These are phyloP conservation scores for Globisporangium takayamanum DNA, from an alignment of 352 stramenopile genomes.

Conservation along the genomic window DNA sequence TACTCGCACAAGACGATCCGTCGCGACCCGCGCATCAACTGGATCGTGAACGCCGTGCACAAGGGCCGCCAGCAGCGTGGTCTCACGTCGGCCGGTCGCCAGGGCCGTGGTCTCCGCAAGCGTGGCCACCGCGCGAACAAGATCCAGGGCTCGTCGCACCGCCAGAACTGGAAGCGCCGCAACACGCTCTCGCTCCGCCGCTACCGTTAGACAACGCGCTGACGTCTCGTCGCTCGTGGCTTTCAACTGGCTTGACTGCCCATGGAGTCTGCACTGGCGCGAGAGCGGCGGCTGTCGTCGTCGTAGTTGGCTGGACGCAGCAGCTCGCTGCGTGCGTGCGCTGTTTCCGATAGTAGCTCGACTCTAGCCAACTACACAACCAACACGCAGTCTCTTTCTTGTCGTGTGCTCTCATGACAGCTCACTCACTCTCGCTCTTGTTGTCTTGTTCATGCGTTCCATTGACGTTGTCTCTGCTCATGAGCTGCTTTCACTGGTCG, in stretches of 20 bases:
- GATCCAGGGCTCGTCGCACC: conserved; percentile 96
- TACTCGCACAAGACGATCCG: conserved; percentile 97
- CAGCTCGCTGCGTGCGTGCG: background rate
- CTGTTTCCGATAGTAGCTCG: background rate
- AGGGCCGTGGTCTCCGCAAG: conserved; percentile 96
- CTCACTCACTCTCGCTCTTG: background rate
- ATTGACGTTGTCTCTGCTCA: background rate
- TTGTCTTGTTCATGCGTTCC: background rate
- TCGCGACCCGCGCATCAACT: conserved; percentile 99
- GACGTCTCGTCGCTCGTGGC: conserved; percentile 8
- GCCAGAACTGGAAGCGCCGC: conserved; percentile 97
- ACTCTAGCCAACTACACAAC: background rate
- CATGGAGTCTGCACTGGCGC: background rate
- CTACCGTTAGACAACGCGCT: conserved; percentile 88
- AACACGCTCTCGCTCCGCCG: conserved; percentile 98
- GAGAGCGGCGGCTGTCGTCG: conserved; percentile 1
- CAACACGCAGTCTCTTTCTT: conserved; percentile 8
- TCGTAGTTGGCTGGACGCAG: background rate
- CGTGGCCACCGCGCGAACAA: conserved; percentile 98
- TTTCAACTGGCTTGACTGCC: conserved; percentile 12
- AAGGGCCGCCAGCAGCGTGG: conserved; percentile 99
- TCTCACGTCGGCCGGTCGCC: conserved; percentile 96
- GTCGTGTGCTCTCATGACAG: conserved; percentile 13
- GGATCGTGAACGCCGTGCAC: conserved; percentile 98
- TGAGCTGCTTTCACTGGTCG: too few relatives aligned